Evolutionary conservation across 2,329 filamentous ascomycete species (phyloP), one percentile per base, ranked within the genome.

Genomic region (Fusarium buxicola): DNA sequence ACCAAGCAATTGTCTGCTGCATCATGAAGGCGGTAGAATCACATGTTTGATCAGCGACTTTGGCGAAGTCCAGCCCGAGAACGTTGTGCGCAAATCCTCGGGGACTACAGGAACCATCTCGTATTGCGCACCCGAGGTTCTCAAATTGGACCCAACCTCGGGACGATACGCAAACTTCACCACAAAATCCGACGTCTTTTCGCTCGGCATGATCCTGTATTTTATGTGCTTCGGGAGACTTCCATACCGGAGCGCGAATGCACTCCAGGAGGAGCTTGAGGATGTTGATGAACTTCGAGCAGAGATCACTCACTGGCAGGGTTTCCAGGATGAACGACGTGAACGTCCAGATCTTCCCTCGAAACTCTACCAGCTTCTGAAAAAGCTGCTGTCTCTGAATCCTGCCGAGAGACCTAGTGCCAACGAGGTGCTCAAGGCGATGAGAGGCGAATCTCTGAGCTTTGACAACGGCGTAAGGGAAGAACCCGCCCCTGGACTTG

Each of bases 171-270:
- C 91, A 8, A 97, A 98, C 73, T 99, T 99, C 71, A 97, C 93
- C 0, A 94, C 92, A 24, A 99, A 98, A 73, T 97, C 94, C 0
- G 95, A 99, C 72, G 91, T 99, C n/a, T 99, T 99, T 76, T 97
- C 94, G 1, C 81, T 99, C 0, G 95, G 95, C 44, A 97, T 99
- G 94, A 98, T 98, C 53, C 84, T 99, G 4, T 96, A 98, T 75
- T 99, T 99, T 73, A 90, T 99, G 83, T 99, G 95, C 74, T 99
- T 99, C 73, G 92, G 90, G 2, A 85, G 89, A 41, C 83, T 99
- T 10, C 95, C 95, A 0, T 99, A 98, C 73, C 82, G 79, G 21
- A 91, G 90, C 68, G 92, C 94, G 48, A 94, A 98, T 72, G 84
- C 89, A 4, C 83, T 96, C 18, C 87, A 97, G 58, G 94, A 98